Conservation (phyloP, 78 protist species). For the Tieghemostelium lacteum region DNA sequence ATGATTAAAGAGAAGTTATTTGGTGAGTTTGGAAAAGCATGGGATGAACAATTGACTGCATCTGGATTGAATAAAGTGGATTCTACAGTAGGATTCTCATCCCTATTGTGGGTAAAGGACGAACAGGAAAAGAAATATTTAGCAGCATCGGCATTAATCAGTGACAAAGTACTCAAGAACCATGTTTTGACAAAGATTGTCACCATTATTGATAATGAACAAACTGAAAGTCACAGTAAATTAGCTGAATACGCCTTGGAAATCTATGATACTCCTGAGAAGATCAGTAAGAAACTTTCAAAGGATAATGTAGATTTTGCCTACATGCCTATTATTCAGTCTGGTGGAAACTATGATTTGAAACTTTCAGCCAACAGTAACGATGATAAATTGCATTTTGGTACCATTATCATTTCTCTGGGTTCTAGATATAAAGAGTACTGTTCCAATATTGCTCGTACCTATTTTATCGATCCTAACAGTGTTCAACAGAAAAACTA, state of each 20-base stretch:
- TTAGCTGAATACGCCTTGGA: conserved; percentile 26
- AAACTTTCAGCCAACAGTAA: conserved; percentile 37
- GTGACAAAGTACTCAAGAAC: conserved; percentile 42
- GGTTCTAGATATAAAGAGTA: conserved; percentile 87
- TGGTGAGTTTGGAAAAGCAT: conserved; percentile 58
- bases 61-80: conserved; percentile 37
- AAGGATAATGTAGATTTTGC: conserved; percentile 67
- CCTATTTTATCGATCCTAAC: conserved; percentile 88
- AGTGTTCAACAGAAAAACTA: conserved; percentile 73
- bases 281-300: conserved; percentile 30
- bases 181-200: conserved; percentile 52
- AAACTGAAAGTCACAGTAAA: conserved; percentile 42
- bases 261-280: conserved; percentile 54
- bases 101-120: conserved; percentile 53
- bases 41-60: conserved; percentile 35
- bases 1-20: conserved; percentile 57
- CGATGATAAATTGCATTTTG: conserved; percentile 67
- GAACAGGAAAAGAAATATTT: conserved; percentile 65
- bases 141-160: conserved; percentile 62
- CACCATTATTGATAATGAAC: conserved; percentile 69
- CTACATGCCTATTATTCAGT: conserved; percentile 89
- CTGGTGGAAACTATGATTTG: conserved; percentile 86
- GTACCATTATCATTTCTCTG: conserved; percentile 76
- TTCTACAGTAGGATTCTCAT: conserved; percentile 57
- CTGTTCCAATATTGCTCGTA: conserved; percentile 89